Percentiles rank a stretch among this genome's conserved stretches.
These are phyloP conservation scores for Daedalea quercina DNA, from an alignment of 768 basidiomycete genomes.

Conservation along the genomic window DNA sequence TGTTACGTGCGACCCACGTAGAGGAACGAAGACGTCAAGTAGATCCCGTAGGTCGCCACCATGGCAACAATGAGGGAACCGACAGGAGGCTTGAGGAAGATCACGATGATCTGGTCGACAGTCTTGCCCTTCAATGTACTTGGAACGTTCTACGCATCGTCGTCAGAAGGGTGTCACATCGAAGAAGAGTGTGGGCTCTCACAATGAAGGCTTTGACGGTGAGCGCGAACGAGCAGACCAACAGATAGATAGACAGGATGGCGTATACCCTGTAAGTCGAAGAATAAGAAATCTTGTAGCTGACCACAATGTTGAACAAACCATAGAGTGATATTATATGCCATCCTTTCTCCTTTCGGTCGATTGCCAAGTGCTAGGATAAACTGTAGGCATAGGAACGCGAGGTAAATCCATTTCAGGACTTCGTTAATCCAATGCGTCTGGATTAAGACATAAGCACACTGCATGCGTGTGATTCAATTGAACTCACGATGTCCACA, in stretches of 20 bases:
- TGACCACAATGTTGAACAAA: slow-evolving; percentile 23
- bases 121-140: slow-evolving; percentile 41
- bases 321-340: slow-evolving; percentile 71
- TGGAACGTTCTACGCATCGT: slow-evolving; percentile 44
- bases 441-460: slow-evolving; percentile 29
- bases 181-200: slow-evolving; percentile 15
- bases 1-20: slow-evolving; percentile 48
- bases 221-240: slow-evolving; percentile 82
- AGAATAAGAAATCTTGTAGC: slow-evolving; percentile 5
- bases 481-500: slow-evolving; percentile 48
- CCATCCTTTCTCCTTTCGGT: slow-evolving; percentile 80
- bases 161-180: neutral
- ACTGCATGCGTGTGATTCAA: neutral
- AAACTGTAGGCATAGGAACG: slow-evolving; percentile 79
- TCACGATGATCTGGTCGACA: slow-evolving; percentile 39
- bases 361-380: slow-evolving; percentile 72
- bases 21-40: slow-evolving; percentile 76
- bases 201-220: slow-evolving; percentile 77
- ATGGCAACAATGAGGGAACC: slow-evolving; percentile 83
- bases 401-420: slow-evolving; percentile 83
- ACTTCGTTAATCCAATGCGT: slow-evolving; percentile 84
- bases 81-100: slow-evolving; percentile 70
- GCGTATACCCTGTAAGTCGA: slow-evolving; percentile 63
- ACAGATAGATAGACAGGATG: slow-evolving; percentile 73
- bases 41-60: slow-evolving; percentile 87